These are phyloP conservation scores for Vachellia collinsii DNA, from an alignment of 306 rosid genomes.

Conservation along the genomic window DNA sequence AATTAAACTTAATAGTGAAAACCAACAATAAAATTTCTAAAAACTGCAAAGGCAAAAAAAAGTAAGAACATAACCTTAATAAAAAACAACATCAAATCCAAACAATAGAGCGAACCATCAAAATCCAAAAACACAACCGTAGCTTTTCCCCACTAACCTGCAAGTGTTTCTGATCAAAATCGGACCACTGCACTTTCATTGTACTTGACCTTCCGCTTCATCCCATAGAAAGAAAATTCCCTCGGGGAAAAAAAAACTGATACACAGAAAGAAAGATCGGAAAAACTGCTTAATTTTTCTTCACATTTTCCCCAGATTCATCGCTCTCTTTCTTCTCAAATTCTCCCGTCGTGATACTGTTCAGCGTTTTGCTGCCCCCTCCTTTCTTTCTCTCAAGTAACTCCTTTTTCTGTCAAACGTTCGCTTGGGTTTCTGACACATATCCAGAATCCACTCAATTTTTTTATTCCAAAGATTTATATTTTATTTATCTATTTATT, in stretches of 20 bases:
- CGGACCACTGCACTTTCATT: slow-evolving; percentile 51
- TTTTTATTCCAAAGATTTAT: background rate
- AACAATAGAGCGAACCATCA: background rate
- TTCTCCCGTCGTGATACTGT: slow-evolving; percentile 1
- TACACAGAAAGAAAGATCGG: slow-evolving; percentile 28
- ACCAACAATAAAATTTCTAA: background rate
- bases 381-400: background rate
- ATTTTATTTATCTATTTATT: too few relatives aligned
- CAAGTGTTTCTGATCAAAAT: slow-evolving; percentile 41
- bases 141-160: slow-evolving; percentile 39
- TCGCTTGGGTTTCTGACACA: background rate
- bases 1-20: slow-evolving; percentile 1
- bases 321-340: background rate
- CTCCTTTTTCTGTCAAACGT: background rate
- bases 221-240: background rate
- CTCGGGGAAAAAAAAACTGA: background rate
- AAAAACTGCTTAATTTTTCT: slow-evolving; percentile 2
- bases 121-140: background rate
- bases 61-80: background rate
- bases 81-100: slow-evolving; percentile 7
- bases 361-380: background rate
- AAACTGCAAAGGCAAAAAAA: background rate
- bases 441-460: slow-evolving; percentile 6
- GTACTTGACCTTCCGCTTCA: slow-evolving; percentile 23
- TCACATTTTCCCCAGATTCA: slow-evolving; percentile 16